Evolutionary conservation across 1,284 basidiomycete genomes (phyloP), one percentile per base, ranked within the genome.

Genomic region (Entoloma clypeatum): DNA sequence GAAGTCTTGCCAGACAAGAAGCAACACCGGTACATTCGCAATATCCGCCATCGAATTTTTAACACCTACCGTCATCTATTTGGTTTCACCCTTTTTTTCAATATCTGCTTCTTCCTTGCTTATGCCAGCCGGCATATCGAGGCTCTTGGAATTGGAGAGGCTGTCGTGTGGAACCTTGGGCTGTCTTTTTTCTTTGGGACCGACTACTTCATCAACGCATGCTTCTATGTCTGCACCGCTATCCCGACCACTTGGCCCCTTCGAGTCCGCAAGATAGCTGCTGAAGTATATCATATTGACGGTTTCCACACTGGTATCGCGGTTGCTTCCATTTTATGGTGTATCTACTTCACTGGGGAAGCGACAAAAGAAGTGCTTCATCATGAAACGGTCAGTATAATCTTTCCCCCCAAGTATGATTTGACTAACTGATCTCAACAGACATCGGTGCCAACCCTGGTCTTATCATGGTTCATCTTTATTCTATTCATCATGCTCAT

Each of bases 291-390:
- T 47, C 74, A 77, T 43, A 76, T 79, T 39, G 76, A 75, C 21
- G 76, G 77, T 23, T 44, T 79, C 18, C 78, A 80, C 53, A 77
- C 75, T 6, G 77, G 77, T 17, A 72, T 69, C 49, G 76, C 72
- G 4, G 66, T 73, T 22, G 75, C 75, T 10, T 75, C 74, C 3
- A 56, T 73, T 0, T 57, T 77, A 1, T 81, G 77, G 78, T 55
- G 78, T 17, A 59, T 69, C 26, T 59, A 71, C 3, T 74, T 74
- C 54, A 69, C 75, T 17, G 71, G 57, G n/a, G 70, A 75, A 51
- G 75, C 74, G 2, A 79, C 77, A 0, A 68, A 61, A 44, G 76
- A 79, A 44, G 48, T 74, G 17, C n/a, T n/a, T n/a, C n/a, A n/a
- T n/a, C n/a, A n/a, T n/a, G n/a, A n/a, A n/a, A n/a, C n/a, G n/a